A percentile compares a stretch with the other conserved stretches of the same genome.
Conservation (phyloP, 768 basidiomycete genomes). For the Chiua virens region DNA sequence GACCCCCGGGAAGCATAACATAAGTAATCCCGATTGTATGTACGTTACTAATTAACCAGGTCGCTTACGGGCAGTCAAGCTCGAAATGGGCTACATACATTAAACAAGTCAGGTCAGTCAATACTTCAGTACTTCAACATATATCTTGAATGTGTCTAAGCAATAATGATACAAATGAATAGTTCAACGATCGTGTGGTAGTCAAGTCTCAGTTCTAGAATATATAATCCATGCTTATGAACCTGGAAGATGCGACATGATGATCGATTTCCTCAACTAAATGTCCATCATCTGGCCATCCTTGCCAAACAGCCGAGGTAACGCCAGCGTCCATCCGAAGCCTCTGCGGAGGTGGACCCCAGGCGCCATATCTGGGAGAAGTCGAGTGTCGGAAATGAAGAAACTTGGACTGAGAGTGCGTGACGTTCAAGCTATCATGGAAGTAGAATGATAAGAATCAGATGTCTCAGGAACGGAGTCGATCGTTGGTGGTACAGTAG, state of each 20-base stretch:
- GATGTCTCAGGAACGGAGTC: slow-evolving; percentile 4
- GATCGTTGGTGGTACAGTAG: slow-evolving; percentile 6
- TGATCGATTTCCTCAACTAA: slow-evolving; percentile 10
- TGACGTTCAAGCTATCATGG: slow-evolving; percentile 6
- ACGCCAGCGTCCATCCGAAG: slow-evolving; percentile 19
- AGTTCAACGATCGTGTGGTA: background rate
- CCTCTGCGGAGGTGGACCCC: slow-evolving; percentile 9
- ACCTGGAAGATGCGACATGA: background rate
- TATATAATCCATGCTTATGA: slow-evolving; percentile 7
- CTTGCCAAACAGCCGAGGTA: slow-evolving; percentile 27
- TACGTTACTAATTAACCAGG: no score
- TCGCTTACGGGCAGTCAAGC: no score
- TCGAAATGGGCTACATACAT: no score
- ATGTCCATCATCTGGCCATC: slow-evolving; percentile 26
- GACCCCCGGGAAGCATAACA: no score
- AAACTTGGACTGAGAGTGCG: slow-evolving; percentile 22
- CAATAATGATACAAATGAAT: slow-evolving; percentile 18
- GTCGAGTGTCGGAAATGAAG: slow-evolving; percentile 18
- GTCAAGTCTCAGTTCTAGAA: background rate
- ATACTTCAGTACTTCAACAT: no score
- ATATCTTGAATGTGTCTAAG: background rate
- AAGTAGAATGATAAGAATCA: background rate
- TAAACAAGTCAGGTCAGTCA: no score
- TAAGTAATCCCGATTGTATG: no score
- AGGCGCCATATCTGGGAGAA: slow-evolving; percentile 36